Evolutionary conservation across 345 rosid species (phyloP), one percentile per base, ranked within the genome.

Genomic region (Brassica carinata): DNA sequence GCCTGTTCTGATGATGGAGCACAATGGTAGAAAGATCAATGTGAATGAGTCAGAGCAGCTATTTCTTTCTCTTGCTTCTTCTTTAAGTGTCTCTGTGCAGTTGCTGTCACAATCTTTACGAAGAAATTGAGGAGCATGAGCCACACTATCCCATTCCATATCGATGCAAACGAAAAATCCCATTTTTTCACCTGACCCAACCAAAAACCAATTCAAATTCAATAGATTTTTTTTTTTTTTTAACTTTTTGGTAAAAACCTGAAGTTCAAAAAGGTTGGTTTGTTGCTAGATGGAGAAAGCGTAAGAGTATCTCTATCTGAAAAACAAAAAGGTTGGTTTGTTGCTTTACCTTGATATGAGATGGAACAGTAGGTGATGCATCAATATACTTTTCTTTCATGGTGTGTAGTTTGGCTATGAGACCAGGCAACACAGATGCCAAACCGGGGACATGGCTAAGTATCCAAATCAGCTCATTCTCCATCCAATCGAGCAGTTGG

Each of bases 401-500:
- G 4, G 84, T 74, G 66, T 85, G 91, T 58, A 96, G 90, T 84
- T 90, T 93, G 29, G 81, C 79, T 2, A 69, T 70, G 77, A 96
- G 86, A 43, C 75, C 81, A 27, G 97, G 95, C 66, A 93, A 82
- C 78, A 76, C 80, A 64, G 92, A 77, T 59, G 89, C 89, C 77
- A 91, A 69, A 64, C 93, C 95, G 1, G 99, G 98, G 43, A 93
- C 84, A 81, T 84, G 83, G 87, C 97, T 83, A n/a, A 96, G 91
- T 23, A 88, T 79, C 97, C 92, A 85, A n/a, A 96, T 90, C 79
- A 92, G 72, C 80, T 93, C 98, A 55, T 92, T 96, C 87, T 96
- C 99, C 58, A 96, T 89, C 97, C 97, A 94, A 76, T 93, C 84
- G n/a, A 96, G 94, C 67, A 96, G 95, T 81, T 96, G 98, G 80